These are phyloP conservation scores for Globisporangium iwayamae DNA, from an alignment of 352 stramenopile genomes.

Conservation along the genomic window DNA sequence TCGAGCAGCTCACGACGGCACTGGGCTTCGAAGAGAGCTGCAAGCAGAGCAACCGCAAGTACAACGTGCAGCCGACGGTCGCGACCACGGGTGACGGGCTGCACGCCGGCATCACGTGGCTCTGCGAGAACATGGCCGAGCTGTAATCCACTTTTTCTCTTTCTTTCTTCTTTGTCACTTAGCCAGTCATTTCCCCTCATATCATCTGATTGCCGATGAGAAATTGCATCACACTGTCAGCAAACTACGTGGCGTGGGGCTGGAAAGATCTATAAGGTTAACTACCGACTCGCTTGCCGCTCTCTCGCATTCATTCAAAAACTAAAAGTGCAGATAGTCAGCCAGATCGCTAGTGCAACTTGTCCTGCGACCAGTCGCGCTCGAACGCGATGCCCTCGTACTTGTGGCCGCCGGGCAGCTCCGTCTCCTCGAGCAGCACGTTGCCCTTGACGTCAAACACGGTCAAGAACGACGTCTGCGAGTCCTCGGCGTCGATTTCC, in stretches of 20 bases:
- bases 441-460: conserved; percentile 92
- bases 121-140: conserved; percentile 75
- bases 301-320: background rate
- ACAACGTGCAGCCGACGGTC: conserved; percentile 59
- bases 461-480: conserved; percentile 91
- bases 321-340: background rate
- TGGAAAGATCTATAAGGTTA: conserved; percentile 10
- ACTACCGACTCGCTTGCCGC: background rate
- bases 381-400: conserved; percentile 93
- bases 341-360: conserved; percentile 16
- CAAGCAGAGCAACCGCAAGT: conserved; percentile 41
- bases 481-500: conserved; percentile 87
- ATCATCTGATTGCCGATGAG: background rate
- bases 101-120: conserved; percentile 68
- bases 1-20: conserved; percentile 43
- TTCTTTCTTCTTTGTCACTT: background rate
- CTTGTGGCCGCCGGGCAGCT: conserved; percentile 89
- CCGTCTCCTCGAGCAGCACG: conserved; percentile 87
- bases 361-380: conserved; percentile 61
- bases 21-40: conserved; percentile 58
- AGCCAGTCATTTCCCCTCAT: background rate
- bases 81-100: conserved; percentile 77
- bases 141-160: conserved; percentile 22
- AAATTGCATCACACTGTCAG: background rate
- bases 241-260: background rate